Base-by-base conservation (phyloP, 768 basidiomycete genomes). In the Tylopilus cervinicoccineus region DNA sequence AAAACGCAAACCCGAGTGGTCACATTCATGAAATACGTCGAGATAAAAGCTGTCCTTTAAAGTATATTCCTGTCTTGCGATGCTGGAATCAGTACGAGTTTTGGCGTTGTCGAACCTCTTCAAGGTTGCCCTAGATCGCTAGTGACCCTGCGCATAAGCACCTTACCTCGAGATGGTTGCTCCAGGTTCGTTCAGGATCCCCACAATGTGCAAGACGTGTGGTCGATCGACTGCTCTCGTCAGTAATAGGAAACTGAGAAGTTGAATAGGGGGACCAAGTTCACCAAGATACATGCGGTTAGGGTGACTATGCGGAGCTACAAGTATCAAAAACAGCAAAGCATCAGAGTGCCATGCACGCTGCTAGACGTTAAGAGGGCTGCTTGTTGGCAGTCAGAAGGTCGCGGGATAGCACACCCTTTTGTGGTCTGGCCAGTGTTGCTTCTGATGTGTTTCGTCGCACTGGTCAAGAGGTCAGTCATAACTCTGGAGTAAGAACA, bases 1-100 rank as follows among this genome's bases (percentile, higher is more conserved):
- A 70, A 99, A 97, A 76, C 79, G 95, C 63, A 88, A 88, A 70
- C 73, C 95, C 14, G 76, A 79, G 20, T 99, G 92, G 72, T 83
- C 82, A 26, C 77, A 94, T 50, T 62, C 64, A 12, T 66, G 38
- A 65, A 31, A 5, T 32, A 32, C 19, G 23, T 23, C 16, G 8
- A 17, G 20, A n/a, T n/a, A 24, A 22, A 17, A 17, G 27, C 4
- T 48, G 28, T 27, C 33, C 9, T 16, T 38, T 34, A 10, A 6
- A 34, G 16, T 34, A 10, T 19, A 34, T 10, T 34, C n/a, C 16
- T 34, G n/a, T 34, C 31, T 32, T 16, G 31, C n/a, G 33, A 17
- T 34, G 5, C 33, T 34, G 17, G 27, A 28, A 11, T 2, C 12
- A 9, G 8, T 6, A 6, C 12, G 9, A 2, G 9, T 28, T 28